Evolutionary conservation across 192 early-diverging fungal species (phyloP), one percentile per base, ranked within the genome.

Genomic region (Mortierella alpina): DNA sequence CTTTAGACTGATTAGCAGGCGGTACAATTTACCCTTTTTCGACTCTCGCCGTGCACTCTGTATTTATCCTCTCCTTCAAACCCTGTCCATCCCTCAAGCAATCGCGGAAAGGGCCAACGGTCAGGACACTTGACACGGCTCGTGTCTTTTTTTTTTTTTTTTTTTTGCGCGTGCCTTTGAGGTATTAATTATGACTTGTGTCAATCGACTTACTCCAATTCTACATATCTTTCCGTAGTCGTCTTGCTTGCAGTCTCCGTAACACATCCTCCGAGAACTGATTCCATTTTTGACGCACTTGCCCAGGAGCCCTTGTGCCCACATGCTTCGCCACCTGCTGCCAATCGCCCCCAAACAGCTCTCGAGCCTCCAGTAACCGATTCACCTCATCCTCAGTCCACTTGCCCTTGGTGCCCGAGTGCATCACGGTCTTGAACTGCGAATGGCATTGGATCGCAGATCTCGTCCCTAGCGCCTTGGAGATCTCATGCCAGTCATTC

Each of bases 401-500:
- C 52, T 77, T 77, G 42, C 75, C 67, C 75, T 77, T 75, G 39
- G 49, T 62, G 14, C 66, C 66, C 39, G 73, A 44, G 53, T 75
- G 73, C 73, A 75, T 54, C 51, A 75, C 73, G 1, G 73, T 68
- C 63, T 68, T 67, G 59, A 75, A 68, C 52, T 75, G 73, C 1
- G 73, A 75, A 39, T 75, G 73, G 15, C 73, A 75, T 47, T 75
- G 73, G 9, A 75, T 60, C n/a, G 73, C 49, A 2, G 51, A 56
- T 48, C 73, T 57, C 9, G 73, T 75, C 9, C 73, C 73, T 3
- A 75, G 46, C 40, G 59, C 73, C 5, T 42, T 31, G 6, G 73
- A 75, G 55, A 75, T 75, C 56, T 59, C 73, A 5, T 75, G 45
- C 73, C 73, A 75, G 39, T 75, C 42, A 39, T 75, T 75, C 41